Evolutionary conservation across 495 filamentous ascomycete genomes (phyloP), one percentile per base, ranked within the genome.

Genomic region (Aspergillus conjunctus): DNA sequence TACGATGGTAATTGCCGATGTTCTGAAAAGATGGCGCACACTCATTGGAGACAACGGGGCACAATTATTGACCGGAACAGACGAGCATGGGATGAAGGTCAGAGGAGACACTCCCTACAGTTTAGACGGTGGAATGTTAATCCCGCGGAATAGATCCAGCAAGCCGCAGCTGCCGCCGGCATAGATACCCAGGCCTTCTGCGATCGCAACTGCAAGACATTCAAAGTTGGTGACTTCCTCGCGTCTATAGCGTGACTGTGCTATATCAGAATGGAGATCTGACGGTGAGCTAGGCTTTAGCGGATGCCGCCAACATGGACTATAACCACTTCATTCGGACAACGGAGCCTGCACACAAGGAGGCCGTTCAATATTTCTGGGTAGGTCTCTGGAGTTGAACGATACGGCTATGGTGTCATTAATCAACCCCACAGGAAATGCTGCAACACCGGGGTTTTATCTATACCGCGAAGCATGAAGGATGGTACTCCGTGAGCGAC

Each of bases 51-150:
- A 83, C 30, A 67, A 60, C 7, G 75, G 79, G 45, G 90, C 93
- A 3, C 79, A 91, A 62, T 77, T 98, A 6, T 85, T 87, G 67
- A 98, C 95, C 0, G 94, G 94, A 31, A 97, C 92, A n/a, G 94
- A 98, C 72, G 94, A 98, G 70, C 93, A 98, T 71, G 94, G 94
- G 17, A 92, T 96, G 87, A 98, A 98, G 77, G 83, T 85, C n/a
- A 11, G 58, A 22, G 18, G 11, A 8, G 39, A 17, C 22, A 31
- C 7, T 32, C 20, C 20, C 34, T n/a, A n/a, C 26, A 17, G 30
- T 1, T 1, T n/a, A 18, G 18, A 21, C 15, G 12, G n/a, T 3
- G 44, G 11, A 51, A 34, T 55, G 51, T 60, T 76, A 58, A 76
- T 59, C 26, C 14, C 31, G 15, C n/a, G 31, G 7, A 14, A 46